phyloP scores from a whole-genome alignment of 1,139 yeast genomes.

The Debaryomyces psychrophilus region DNA sequence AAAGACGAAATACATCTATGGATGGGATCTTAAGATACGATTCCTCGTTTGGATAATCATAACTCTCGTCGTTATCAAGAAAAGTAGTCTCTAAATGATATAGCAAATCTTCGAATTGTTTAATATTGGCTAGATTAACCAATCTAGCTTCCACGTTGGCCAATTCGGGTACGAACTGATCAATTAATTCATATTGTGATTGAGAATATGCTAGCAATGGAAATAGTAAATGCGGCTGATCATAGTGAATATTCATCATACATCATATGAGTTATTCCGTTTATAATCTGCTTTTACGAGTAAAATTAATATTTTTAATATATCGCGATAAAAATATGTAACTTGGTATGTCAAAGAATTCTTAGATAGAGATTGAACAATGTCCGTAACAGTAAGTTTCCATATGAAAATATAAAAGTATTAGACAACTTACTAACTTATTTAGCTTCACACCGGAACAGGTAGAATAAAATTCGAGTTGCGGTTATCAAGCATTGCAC shows the following conservation, averaged over 20 bases:
- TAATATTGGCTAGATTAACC: constrained; percentile 30
- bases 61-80: constrained; percentile 10
- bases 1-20: constrained; percentile 27
- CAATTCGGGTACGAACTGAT: constrained; percentile 31
- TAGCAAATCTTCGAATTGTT: constrained; percentile 36
- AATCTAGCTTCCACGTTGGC: constrained; percentile 13
- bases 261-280: background rate
- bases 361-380: constrained; percentile 4
- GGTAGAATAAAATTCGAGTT: constrained; percentile 26
- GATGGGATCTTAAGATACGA: constrained; percentile 25
- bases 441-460: constrained; percentile 24
- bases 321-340: constrained; percentile 4
- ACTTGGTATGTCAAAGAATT: background rate
- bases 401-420: background rate
- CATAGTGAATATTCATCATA: constrained; percentile 3
- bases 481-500: constrained; percentile 13
- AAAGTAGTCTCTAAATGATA: constrained; percentile 29
- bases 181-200: constrained; percentile 15
- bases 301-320: background rate
- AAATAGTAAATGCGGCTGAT: constrained; percentile 2
- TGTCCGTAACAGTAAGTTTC: constrained; percentile 24
- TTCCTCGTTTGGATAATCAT: background rate
- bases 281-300: background rate
- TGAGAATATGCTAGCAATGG: background rate
- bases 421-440: constrained; percentile 10